A percentile compares a stretch with the other conserved stretches of the same genome.
These are phyloP conservation scores for Stachybotrys chartarum DNA, from an alignment of 2,329 filamentous ascomycete genomes.

Conservation along the genomic window DNA sequence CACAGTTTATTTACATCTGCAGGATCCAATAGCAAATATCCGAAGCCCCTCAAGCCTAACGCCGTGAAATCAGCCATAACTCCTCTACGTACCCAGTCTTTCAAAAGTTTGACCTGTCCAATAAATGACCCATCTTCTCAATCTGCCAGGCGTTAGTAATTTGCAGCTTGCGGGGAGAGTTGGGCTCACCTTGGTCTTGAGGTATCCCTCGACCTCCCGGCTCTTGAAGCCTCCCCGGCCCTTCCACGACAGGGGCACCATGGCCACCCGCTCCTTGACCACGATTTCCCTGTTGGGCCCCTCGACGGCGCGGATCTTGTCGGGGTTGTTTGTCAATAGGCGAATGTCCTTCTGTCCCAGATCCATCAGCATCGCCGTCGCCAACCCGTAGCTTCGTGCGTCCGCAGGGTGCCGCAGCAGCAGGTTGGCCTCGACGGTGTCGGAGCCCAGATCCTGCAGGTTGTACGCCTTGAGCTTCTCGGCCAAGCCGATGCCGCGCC, in stretches of 20 bases:
- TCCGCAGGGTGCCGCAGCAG: constrained; percentile 88
- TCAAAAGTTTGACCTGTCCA: constrained; percentile 39
- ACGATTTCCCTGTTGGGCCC: constrained; percentile 81
- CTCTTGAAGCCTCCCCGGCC: constrained; percentile 77
- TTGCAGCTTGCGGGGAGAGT: neutral
- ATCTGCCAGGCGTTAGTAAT: constrained; percentile 44
- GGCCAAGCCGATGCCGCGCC: constrained; percentile 85
- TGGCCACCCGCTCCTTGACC: constrained; percentile 84
- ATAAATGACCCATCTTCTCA: constrained; percentile 81
- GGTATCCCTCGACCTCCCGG: constrained; percentile 85
- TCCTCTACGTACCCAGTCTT: neutral
- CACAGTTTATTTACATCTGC: no score
- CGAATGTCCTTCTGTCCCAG: constrained; percentile 72
- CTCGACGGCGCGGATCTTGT: constrained; percentile 92
- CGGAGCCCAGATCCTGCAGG: constrained; percentile 90
- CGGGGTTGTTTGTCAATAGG: constrained; percentile 91
- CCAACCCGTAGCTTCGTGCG: constrained; percentile 90
- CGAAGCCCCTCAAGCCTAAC: neutral
- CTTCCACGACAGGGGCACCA: constrained; percentile 93
- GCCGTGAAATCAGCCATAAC: neutral
- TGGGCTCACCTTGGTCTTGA: constrained; percentile 78
- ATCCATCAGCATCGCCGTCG: constrained; percentile 88
- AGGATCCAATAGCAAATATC: no score
- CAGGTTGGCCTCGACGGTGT: constrained; percentile 94
- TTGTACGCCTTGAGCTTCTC: constrained; percentile 99